phyloP scores from a whole-genome alignment of 2,329 filamentous ascomycete genomes.

The Fusarium setosum region DNA sequence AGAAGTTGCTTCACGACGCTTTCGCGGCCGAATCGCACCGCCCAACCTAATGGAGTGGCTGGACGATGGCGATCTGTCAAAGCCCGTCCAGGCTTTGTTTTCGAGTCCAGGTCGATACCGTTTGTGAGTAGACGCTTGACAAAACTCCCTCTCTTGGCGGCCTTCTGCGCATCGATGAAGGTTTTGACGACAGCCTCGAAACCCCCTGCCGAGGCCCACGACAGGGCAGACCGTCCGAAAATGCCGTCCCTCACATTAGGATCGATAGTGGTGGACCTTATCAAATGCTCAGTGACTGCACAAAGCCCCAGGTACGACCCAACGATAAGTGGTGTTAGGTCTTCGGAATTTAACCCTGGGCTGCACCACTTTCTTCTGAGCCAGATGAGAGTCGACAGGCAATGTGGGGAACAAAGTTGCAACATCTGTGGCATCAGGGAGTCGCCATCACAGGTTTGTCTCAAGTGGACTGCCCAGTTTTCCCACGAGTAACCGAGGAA shows the following conservation, averaged over 20 bases:
- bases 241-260: neutral
- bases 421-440: neutral
- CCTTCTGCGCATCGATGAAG: neutral
- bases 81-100: neutral
- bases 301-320: neutral
- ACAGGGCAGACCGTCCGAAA: neutral
- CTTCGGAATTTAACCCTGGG: neutral
- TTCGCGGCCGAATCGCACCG: neutral
- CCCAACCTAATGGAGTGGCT: neutral
- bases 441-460: neutral
- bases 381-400: neutral
- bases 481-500: neutral
- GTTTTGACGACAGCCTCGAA: neutral
- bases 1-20: neutral
- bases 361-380: neutral
- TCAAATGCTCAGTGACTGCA: neutral
- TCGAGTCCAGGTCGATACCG: neutral
- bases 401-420: neutral
- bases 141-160: neutral
- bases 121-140: neutral
- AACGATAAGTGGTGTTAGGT: neutral
- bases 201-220: neutral
- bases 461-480: neutral
- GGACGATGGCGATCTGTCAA: neutral
- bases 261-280: neutral